phyloP scores from a whole-genome alignment of 345 rosid species.

The Erysimum cheiranthoides region DNA sequence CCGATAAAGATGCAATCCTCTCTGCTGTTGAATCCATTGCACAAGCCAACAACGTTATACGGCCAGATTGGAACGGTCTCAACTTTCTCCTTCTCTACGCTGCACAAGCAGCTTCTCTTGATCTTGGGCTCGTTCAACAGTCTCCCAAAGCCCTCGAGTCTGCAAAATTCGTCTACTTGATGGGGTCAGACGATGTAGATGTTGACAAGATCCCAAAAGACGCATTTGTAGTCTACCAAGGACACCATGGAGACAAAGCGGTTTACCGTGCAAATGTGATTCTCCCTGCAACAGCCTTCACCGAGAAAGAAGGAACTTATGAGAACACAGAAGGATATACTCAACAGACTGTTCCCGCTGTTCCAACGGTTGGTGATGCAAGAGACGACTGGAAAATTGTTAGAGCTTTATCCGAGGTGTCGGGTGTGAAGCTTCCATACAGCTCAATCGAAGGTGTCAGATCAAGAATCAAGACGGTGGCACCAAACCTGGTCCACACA shows the following conservation, averaged over 20 bases:
- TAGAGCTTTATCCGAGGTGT: conserved; percentile 87
- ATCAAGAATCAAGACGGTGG: conserved; percentile 74
- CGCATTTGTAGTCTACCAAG: conserved; percentile 93
- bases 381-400: conserved; percentile 96
- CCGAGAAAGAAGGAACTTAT: conserved; percentile 91
- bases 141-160: conserved; percentile 66
- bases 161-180: conserved; percentile 84
- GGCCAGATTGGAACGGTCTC: conserved; percentile 90
- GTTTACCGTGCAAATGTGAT: conserved; percentile 92
- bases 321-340: conserved; percentile 88
- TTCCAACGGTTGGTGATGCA: conserved; percentile 94
- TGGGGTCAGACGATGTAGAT: conserved; percentile 94
- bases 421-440: conserved; percentile 75
- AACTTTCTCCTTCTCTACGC: conserved; percentile 85
- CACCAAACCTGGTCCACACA: conserved; percentile 74
- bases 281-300: conserved; percentile 86
- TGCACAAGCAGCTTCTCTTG: conserved; percentile 97
- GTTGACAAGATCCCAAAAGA: conserved; percentile 77
- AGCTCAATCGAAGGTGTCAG: conserved; percentile 65
- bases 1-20: conserved; percentile 76
- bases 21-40: conserved; percentile 73
- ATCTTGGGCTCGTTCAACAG: conserved; percentile 89
- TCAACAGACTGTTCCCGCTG: conserved; percentile 91
- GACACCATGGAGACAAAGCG: conserved; percentile 88
- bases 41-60: conserved; percentile 61